Evolutionary conservation across 176 grass and related monocot genomes (phyloP).

Genomic region (Tillandsia leiboldiana): DNA sequence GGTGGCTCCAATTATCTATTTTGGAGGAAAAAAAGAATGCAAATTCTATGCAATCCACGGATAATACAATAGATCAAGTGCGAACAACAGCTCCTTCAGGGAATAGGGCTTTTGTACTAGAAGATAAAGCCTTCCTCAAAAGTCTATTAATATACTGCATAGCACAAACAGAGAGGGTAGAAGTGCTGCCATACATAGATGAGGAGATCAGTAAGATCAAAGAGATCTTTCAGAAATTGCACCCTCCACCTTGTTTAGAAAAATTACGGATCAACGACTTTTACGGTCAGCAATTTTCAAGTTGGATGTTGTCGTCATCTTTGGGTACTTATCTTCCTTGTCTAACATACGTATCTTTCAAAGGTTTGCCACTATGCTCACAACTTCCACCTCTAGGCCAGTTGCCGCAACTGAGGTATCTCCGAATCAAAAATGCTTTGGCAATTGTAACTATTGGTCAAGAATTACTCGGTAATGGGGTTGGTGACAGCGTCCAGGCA

Average conservation of each 20-base stretch:
- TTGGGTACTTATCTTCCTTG: background rate
- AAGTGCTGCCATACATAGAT: background rate
- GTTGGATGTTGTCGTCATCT: background rate
- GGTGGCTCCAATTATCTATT: background rate
- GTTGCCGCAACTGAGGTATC: slow-evolving; percentile 14
- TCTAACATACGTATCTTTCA: slow-evolving; percentile 7
- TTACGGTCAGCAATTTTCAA: background rate
- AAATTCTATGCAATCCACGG: too few relatives aligned
- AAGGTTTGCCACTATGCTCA: slow-evolving; percentile 3
- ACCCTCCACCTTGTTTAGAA: slow-evolving; percentile 20
- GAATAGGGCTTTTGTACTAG: background rate
- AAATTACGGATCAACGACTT: background rate
- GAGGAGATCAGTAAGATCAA: slow-evolving; percentile 10
- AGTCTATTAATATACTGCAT: background rate
- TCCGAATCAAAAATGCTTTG: slow-evolving; percentile 3
- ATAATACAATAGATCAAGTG: too few relatives aligned
- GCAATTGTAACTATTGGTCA: slow-evolving; percentile 22
- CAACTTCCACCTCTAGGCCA: slow-evolving; percentile 27
- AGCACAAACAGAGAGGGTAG: background rate
- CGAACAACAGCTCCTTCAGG: too few relatives aligned
- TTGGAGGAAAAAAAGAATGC: background rate
- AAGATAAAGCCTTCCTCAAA: slow-evolving; percentile 4
- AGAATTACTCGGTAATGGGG: slow-evolving; percentile 8
- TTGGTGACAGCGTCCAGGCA: background rate
- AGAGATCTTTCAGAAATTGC: slow-evolving; percentile 4